Conservation (phyloP, 2,329 filamentous ascomycete species). For the Dactylellina haptotyla region DNA sequence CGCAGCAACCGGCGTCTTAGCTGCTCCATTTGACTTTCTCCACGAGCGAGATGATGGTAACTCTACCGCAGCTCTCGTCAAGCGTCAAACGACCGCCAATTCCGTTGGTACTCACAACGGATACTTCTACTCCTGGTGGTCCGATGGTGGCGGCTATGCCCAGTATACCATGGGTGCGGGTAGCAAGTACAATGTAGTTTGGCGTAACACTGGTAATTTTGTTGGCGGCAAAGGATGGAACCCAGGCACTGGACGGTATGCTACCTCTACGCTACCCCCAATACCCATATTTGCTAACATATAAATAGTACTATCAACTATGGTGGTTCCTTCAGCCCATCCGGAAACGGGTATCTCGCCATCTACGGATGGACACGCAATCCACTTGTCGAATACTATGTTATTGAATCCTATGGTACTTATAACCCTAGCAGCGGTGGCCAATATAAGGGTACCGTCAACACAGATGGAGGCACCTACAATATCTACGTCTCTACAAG, state of each 20-base stretch:
- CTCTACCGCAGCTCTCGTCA: conserved; percentile 53
- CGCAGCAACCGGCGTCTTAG: conserved; percentile 61
- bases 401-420: conserved; percentile 63
- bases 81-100: conserved; percentile 62
- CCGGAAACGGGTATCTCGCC: conserved; percentile 61
- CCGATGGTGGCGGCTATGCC: conserved; percentile 65
- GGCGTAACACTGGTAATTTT: conserved; percentile 65
- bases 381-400: conserved; percentile 62
- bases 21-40: conserved; percentile 60
- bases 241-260: conserved; percentile 60
- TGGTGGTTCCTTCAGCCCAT: conserved; percentile 60
- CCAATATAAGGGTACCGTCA: conserved; percentile 60
- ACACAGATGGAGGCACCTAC: conserved; percentile 61
- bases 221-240: conserved; percentile 68
- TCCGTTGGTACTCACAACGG: conserved; percentile 68
- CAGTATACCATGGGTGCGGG: conserved; percentile 68
- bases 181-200: conserved; percentile 66
- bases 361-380: conserved; percentile 63
- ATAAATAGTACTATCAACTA: conserved; percentile 58
- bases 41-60: conserved; percentile 46
- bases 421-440: conserved; percentile 59
- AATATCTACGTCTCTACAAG: conserved; percentile 62
- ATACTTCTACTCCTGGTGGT: conserved; percentile 72
- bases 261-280: neutral
- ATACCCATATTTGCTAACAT: conserved; percentile 8